Conservation (phyloP, 2,329 filamentous ascomycete genomes). For the Knoxdaviesia capensis region DNA sequence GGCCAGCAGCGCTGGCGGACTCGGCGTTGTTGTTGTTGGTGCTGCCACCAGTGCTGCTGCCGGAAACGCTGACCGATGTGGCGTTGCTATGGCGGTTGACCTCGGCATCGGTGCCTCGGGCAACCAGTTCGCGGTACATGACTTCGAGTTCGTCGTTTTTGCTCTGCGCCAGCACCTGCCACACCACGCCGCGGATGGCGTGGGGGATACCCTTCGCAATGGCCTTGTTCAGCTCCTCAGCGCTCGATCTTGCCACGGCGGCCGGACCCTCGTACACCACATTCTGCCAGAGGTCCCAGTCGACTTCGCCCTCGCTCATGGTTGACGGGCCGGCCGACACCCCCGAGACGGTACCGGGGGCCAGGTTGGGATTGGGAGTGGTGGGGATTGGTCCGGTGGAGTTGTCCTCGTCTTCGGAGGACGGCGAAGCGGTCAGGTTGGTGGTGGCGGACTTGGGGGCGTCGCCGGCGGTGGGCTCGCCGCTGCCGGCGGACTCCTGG, state of each 20-base stretch:
- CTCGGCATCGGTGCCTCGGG: conserved; percentile 65
- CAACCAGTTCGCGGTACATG: conserved; percentile 66
- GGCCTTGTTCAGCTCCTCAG: conserved; percentile 74
- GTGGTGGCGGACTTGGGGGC: conserved; percentile 7
- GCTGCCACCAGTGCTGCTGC: conserved; percentile 33
- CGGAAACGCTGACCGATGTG: conserved; percentile 27
- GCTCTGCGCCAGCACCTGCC: conserved; percentile 92
- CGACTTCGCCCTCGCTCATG: conserved; percentile 55
- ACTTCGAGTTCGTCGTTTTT: conserved; percentile 79
- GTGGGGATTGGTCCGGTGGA: conserved; percentile 31
- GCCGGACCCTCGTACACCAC: conserved; percentile 88
- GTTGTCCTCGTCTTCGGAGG: conserved; percentile 13
- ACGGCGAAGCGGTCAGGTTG: conserved; percentile 8
- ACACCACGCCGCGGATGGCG: conserved; percentile 92
- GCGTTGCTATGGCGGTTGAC: conserved; percentile 33
- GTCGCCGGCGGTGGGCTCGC: conserved; percentile 3
- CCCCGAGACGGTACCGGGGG: conserved; percentile 72
- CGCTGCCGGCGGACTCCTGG: conserved; percentile 39
- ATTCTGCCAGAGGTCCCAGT: conserved; percentile 96
- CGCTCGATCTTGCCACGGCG: conserved; percentile 68
- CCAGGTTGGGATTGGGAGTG: conserved; percentile 47
- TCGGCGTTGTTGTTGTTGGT: conserved; percentile 31
- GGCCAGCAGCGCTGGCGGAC: too few species aligned
- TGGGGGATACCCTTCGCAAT: conserved; percentile 88
- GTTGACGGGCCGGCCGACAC: conserved; percentile 57